These are phyloP conservation scores for Penicillium odoratum DNA, from an alignment of 495 filamentous ascomycete genomes.

Conservation along the genomic window DNA sequence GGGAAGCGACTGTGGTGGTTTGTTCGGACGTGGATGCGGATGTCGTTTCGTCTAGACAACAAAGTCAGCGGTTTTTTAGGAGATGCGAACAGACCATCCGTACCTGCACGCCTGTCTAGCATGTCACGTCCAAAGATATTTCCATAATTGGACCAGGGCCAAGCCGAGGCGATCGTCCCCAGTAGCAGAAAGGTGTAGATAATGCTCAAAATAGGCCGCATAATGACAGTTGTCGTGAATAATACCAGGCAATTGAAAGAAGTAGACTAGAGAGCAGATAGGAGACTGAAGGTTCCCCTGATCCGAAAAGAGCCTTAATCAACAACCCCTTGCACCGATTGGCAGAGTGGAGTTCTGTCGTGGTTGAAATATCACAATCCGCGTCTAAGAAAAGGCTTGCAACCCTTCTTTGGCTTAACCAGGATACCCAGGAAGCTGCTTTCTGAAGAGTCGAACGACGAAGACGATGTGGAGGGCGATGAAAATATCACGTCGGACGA, in stretches of 20 bases:
- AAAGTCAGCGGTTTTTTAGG: background rate
- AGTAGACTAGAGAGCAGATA: background rate
- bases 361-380: background rate
- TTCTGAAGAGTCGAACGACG: slow-evolving; percentile 1
- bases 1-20: slow-evolving; percentile 19
- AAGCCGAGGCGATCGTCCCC: slow-evolving; percentile 48
- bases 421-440: slow-evolving; percentile 1
- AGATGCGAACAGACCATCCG: background rate
- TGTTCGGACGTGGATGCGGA: slow-evolving; percentile 23
- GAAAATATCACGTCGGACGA: slow-evolving; percentile 9
- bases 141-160: slow-evolving; percentile 45
- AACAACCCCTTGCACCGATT: slow-evolving; percentile 25
- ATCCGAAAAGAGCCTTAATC: slow-evolving; percentile 17
- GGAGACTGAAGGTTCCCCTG: slow-evolving; percentile 11
- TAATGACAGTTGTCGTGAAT: slow-evolving; percentile 19
- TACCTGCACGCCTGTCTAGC: slow-evolving; percentile 38
- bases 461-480: slow-evolving; percentile 8
- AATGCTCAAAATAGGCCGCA: slow-evolving; percentile 38
- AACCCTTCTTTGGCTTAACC: background rate
- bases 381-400: background rate
- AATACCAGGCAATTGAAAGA: background rate
- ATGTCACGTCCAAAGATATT: slow-evolving; percentile 31
- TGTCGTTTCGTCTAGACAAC: background rate
- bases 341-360: slow-evolving; percentile 5
- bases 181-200: slow-evolving; percentile 46